These are phyloP conservation scores for Fusarium tjaetaba DNA, from an alignment of 2,329 filamentous ascomycete genomes.

Conservation along the genomic window DNA sequence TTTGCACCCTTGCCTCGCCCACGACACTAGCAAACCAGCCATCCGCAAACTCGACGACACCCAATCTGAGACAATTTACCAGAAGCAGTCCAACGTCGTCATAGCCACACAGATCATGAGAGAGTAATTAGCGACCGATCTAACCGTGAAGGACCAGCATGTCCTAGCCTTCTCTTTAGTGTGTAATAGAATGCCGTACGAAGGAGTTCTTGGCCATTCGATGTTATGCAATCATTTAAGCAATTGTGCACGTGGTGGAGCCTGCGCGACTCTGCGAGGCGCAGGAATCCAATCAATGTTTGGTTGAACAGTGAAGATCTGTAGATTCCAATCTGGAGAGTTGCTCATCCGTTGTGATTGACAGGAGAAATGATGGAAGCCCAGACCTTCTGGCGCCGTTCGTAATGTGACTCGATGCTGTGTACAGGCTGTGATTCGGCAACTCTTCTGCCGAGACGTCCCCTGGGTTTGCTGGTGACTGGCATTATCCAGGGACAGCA, in stretches of 20 bases:
- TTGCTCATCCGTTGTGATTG: slow-evolving; percentile 24
- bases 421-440: slow-evolving; percentile 7
- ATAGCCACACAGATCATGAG: slow-evolving; percentile 1
- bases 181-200: slow-evolving; percentile 12
- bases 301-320: slow-evolving; percentile 29
- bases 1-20: slow-evolving; percentile 28
- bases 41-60: slow-evolving; percentile 15
- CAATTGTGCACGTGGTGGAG: slow-evolving; percentile 22
- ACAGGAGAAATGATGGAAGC: slow-evolving; percentile 36
- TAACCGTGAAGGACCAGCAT: slow-evolving; percentile 8
- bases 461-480: not conserved
- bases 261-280: slow-evolving; percentile 18
- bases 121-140: slow-evolving; percentile 9
- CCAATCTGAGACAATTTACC: slow-evolving; percentile 31
- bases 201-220: slow-evolving; percentile 19
- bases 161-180: slow-evolving; percentile 12
- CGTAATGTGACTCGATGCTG: slow-evolving; percentile 4
- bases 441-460: slow-evolving; percentile 10
- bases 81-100: slow-evolving; percentile 32
- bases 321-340: slow-evolving; percentile 35
- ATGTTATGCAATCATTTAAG: slow-evolving; percentile 24
- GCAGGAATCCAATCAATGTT: slow-evolving; percentile 36
- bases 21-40: slow-evolving; percentile 28
- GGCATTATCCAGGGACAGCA: slow-evolving; percentile 4
- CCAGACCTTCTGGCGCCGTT: slow-evolving; percentile 33